Evolutionary conservation across 257 asterid species (phyloP), one percentile per base, ranked within the genome.

Genomic region (Plantago major): DNA sequence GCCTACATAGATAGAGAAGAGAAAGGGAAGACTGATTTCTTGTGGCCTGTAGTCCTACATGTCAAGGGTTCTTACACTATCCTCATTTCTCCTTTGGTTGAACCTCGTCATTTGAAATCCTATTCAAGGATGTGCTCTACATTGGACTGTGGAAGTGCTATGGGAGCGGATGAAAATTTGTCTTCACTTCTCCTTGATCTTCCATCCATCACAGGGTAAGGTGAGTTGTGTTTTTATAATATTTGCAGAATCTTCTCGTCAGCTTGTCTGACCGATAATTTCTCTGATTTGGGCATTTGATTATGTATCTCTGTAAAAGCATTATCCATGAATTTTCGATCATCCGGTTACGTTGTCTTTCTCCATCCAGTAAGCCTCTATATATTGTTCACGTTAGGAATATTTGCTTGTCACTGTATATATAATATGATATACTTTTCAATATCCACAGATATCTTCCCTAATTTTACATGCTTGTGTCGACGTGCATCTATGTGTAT

Each of bases 131-230:
- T 88, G 84, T 81, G 87, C 74, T 69, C 74, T 67, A 73, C 74
- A 56, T 64, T 91, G 54, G 95, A 82, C 67, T 86, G 96, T 74
- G 98, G 95, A 63, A 82, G 76, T 74, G 86, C 89, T 62, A 72
- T 84, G 64, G 92, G 88, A 13, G 83, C 73, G 51, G 90, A 84
- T 73, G 93, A 86, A 65, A 84, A 71, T 77, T 51, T 92, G 65
- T 86, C 95, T 62, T 75, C 89, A 40, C 79, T 92, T 63, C 79
- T 91, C 45, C 82, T 88, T 55, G 85, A 83, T 71, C 97, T 88
- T 73, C 97, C 97, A 50, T 86, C 95, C 84, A 84, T 92, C 88
- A 91, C 98, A 79, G 98, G 97, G 98, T 92, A 88, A 71, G 96
- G 92, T 80, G 76, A 82, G 85, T 79, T 77, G 55, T 71, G 60